Evolutionary conservation across 306 rosid genomes (phyloP), one percentile per base, ranked within the genome.

Genomic region (Vigna angularis): DNA sequence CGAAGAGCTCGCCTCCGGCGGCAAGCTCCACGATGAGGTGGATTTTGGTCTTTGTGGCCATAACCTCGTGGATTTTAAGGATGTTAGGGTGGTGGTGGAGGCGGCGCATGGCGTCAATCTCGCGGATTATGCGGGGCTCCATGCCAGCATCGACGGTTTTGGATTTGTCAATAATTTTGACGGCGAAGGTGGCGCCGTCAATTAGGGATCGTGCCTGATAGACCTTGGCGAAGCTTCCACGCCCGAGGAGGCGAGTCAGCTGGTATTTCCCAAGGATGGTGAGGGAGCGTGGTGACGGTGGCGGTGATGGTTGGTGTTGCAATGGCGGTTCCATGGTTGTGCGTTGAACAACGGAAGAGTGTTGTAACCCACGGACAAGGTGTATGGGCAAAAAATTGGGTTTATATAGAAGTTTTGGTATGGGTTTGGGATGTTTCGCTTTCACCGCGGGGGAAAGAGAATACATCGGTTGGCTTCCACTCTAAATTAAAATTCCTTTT

Each of bases 191-290:
- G 12, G 86, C 0, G 73, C 78, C 77, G 47, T 94, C 96, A 44
- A 42, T 0, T 0, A 94, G 26, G 38, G 96, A 85, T 3, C 28
- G 77, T 9, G 91, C 96, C 1, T 86, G 87, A 68, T 86, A 88
- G 42, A 92, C 98, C 85, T 92, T 94, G 18, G 96, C 96, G 72
- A 94, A 94, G 88, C 84, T 91, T 14, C 97, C 97, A 5, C 91
- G 88, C 57, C 97, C 98, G 9, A 94, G 80, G 0, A 90, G 32
- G 14, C 87, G 85, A 1, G 84, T 88, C 10, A 91, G 12, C 13
- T 86, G 85, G 81, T 94, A 94, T 55, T 92, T 92, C 0, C 98
- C 97, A 16, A 91, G 90, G 34, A 91, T 81, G 13, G 30, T 40
- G 70, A 69, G 2, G 38, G 74, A 0, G 76, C 81, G 81, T 4